These are phyloP conservation scores for Solanum hybrid DNA, from an alignment of 305 asterid genomes.

Conservation along the genomic window DNA sequence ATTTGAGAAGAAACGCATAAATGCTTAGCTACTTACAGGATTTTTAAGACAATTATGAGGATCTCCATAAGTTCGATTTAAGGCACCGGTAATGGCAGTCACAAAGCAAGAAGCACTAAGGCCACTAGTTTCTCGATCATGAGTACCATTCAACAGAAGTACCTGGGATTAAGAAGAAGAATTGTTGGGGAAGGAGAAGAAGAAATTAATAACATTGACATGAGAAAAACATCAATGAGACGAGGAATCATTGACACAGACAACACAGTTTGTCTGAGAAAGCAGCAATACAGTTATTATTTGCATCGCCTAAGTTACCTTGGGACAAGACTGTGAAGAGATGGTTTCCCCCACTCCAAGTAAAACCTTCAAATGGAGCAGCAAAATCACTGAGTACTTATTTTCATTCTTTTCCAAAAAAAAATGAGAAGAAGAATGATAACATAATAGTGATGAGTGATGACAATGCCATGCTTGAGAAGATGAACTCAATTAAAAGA, in stretches of 20 bases:
- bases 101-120: constrained; percentile 76
- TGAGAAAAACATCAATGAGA: background rate
- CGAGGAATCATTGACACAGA: background rate
- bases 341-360: constrained; percentile 83
- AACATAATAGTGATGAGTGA: background rate
- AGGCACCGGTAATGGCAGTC: constrained; percentile 71
- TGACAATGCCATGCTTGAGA: background rate
- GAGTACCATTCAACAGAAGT: constrained; percentile 76
- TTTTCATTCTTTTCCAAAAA: background rate
- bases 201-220: background rate
- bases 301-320: constrained; percentile 35
- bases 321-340: constrained; percentile 69
- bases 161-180: constrained; percentile 34
- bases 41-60: constrained; percentile 45
- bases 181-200: background rate
- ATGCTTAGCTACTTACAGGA: constrained; percentile 36
- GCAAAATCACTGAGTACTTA: constrained; percentile 5
- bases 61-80: constrained; percentile 68
- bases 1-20: background rate
- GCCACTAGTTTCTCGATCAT: constrained; percentile 78
- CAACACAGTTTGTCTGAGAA: background rate
- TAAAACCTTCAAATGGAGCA: constrained; percentile 55
- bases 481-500: background rate
- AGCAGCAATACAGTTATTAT: background rate
- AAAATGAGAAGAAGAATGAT: background rate